phyloP scores from a whole-genome alignment of 352 stramenopile genomes.

The Globisporangium rhizosaccharum region DNA sequence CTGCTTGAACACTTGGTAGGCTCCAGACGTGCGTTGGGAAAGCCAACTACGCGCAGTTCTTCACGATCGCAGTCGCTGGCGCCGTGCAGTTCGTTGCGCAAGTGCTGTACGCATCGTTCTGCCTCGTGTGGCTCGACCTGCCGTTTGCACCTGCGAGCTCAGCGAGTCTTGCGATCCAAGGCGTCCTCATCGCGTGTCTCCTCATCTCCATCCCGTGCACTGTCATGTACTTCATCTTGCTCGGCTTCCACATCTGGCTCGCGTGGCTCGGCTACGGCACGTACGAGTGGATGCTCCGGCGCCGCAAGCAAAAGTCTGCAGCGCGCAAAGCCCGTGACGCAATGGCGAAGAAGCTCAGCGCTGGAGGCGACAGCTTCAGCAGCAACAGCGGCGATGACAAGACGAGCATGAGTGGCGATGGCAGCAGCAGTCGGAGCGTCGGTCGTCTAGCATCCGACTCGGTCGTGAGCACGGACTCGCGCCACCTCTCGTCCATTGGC shows the following conservation, averaged over 20 bases:
- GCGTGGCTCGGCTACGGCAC: slow-evolving; percentile 77
- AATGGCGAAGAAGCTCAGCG: slow-evolving; percentile 13
- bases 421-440: background rate
- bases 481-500: slow-evolving; percentile 34
- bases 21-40: slow-evolving; percentile 82
- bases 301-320: slow-evolving; percentile 60
- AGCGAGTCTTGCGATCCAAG: slow-evolving; percentile 31
- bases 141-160: slow-evolving; percentile 19
- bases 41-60: slow-evolving; percentile 85
- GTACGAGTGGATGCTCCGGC: slow-evolving; percentile 86
- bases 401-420: background rate
- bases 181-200: slow-evolving; percentile 41
- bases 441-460: slow-evolving; percentile 6
- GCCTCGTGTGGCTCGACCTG: slow-evolving; percentile 54
- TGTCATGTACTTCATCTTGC: slow-evolving; percentile 81
- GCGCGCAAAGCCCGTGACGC: slow-evolving; percentile 25
- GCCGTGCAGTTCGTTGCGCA: slow-evolving; percentile 68
- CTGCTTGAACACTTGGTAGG: slow-evolving; percentile 17
- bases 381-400: slow-evolving; percentile 1
- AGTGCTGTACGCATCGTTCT: slow-evolving; percentile 38
- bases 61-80: slow-evolving; percentile 63
- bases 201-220: slow-evolving; percentile 73
- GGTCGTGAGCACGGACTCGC: slow-evolving; percentile 9
- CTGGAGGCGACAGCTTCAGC: slow-evolving; percentile 9
- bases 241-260: slow-evolving; percentile 80